A percentile compares a stretch with the other conserved stretches of the same genome.
Conservation (phyloP, 805 yeast genomes). For the Saturnispora sanitii region DNA sequence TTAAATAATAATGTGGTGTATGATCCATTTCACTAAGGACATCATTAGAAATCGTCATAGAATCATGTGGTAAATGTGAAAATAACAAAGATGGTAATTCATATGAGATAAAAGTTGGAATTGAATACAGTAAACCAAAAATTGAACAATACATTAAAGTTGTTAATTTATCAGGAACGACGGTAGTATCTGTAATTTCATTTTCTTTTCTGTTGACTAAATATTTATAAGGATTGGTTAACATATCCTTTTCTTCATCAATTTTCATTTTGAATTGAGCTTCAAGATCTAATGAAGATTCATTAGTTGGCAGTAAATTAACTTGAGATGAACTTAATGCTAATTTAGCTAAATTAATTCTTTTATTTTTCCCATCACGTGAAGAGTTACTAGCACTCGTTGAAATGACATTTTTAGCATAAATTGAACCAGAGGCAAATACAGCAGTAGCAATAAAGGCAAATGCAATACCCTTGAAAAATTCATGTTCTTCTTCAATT, state of each 20-base stretch:
- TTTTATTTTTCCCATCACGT: neutral
- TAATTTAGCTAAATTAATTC: constrained; percentile 5
- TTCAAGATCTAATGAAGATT: constrained; percentile 10
- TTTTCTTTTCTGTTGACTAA: neutral
- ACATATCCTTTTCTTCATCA: neutral
- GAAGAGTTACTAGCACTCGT: neutral
- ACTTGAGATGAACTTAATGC: constrained; percentile 8
- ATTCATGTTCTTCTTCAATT: constrained; percentile 8
- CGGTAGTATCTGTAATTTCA: constrained; percentile 1
- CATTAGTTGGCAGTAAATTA: constrained; percentile 2
- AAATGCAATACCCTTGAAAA: constrained; percentile 44
- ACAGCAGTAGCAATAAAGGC: constrained; percentile 62
- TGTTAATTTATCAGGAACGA: constrained; percentile 64
- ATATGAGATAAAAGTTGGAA: constrained; percentile 60
- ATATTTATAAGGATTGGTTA: neutral
- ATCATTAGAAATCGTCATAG: constrained; percentile 1
- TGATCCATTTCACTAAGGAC: constrained; percentile 11
- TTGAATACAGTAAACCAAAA: constrained; percentile 59
- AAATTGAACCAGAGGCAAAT: constrained; percentile 79
- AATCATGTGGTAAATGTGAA: constrained; percentile 9
- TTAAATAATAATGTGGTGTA: constrained; percentile 16
- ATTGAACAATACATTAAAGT: constrained; percentile 71
- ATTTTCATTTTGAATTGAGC: constrained; percentile 2
- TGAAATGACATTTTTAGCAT: constrained; percentile 57
- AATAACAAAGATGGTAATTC: constrained; percentile 37